Evolutionary conservation across 1,284 basidiomycete genomes (phyloP).

Genomic region (Fomitopsis betulina): DNA sequence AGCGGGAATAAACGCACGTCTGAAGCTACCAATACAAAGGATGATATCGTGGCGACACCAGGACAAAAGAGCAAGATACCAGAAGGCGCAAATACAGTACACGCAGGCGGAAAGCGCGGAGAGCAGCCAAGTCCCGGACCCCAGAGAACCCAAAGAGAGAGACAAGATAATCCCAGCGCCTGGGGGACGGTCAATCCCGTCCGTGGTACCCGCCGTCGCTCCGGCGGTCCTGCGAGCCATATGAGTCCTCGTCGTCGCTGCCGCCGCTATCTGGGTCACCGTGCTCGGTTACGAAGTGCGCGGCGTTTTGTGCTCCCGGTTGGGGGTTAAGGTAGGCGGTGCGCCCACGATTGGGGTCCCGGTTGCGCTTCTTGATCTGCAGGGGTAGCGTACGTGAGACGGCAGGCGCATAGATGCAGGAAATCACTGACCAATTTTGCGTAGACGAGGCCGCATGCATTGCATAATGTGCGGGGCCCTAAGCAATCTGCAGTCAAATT

Average conservation of each 20-base stretch:
- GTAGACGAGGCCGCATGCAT: conserved; percentile 76
- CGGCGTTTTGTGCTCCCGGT: conserved; percentile 8
- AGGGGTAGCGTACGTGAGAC: background rate
- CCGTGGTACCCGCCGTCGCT: conserved; percentile 27
- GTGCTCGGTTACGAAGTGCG: conserved; percentile 17
- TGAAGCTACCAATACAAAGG: conserved; percentile 2
- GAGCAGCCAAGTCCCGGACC: background rate
- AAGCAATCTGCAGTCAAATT: conserved; percentile 9
- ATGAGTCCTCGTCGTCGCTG: conserved; percentile 33
- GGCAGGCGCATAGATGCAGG: background rate
- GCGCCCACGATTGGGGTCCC: conserved; percentile 25
- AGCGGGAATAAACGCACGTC: conserved; percentile 1
- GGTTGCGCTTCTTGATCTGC: conserved; percentile 35
- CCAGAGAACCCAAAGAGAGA: conserved; percentile 4
- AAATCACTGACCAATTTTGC: conserved; percentile 57
- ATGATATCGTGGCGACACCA: background rate
- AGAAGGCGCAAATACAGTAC: conserved; percentile 4
- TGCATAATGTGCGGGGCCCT: conserved; percentile 73
- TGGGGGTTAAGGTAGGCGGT: conserved; percentile 5
- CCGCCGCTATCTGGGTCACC: conserved; percentile 25
- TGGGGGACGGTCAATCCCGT: conserved; percentile 13
- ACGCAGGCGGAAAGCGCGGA: conserved; percentile 5
- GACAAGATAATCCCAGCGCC: background rate
- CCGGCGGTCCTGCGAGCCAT: conserved; percentile 28
- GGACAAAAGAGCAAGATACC: conserved; percentile 1